Percentiles rank a stretch among this genome's conserved stretches.
These are phyloP conservation scores for Acanthamoeba royreba DNA, from an alignment of 208 protist genomes.

Conservation along the genomic window DNA sequence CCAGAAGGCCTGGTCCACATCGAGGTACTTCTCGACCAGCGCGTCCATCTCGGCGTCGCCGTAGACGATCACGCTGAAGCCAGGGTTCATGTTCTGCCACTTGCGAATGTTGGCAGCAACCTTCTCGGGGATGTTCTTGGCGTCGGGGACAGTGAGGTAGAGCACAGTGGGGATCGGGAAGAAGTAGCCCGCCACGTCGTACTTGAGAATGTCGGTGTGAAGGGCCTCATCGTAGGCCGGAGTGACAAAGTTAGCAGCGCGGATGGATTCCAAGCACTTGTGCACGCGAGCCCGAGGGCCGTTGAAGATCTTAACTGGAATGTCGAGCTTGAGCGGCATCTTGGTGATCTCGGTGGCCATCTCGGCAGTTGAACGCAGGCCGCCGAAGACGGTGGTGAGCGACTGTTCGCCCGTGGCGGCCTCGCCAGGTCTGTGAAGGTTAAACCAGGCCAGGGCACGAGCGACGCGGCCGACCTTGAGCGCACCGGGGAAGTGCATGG, in stretches of 20 bases:
- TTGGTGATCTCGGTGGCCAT: neutral
- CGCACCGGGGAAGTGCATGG: neutral
- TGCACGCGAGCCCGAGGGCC: neutral
- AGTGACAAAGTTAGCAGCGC: neutral
- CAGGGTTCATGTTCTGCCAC: neutral
- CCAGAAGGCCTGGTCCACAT: neutral
- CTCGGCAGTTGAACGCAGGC: neutral
- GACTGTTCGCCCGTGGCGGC: neutral
- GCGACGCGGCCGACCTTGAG: neutral
- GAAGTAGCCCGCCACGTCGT: neutral
- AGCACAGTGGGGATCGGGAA: neutral
- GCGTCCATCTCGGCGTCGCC: neutral
- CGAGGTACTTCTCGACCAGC: neutral
- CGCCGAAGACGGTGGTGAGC: neutral
- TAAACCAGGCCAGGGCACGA: neutral
- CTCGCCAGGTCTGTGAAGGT: neutral
- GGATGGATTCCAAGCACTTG: neutral
- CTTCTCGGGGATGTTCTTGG: neutral
- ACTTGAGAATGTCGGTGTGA: neutral
- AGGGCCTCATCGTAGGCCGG: neutral
- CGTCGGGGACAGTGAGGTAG: neutral
- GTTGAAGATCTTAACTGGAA: neutral
- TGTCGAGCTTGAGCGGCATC: neutral
- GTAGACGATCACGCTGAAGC: neutral
- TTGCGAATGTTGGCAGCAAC: neutral